Conservation (phyloP, 441 rosid species). For the Corymbia calophylla region DNA sequence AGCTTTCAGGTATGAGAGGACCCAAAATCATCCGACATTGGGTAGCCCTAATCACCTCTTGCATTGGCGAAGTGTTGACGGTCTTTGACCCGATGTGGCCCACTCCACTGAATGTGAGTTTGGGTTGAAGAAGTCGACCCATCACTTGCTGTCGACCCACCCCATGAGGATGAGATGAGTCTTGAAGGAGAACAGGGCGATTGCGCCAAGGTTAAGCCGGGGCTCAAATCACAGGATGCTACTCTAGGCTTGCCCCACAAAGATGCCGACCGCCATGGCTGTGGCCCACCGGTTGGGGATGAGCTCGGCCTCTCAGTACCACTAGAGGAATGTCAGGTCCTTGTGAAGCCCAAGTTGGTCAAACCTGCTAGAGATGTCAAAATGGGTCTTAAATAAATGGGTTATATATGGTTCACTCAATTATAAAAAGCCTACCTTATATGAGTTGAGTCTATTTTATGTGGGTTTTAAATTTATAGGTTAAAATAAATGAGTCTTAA, state of each 20-base stretch:
- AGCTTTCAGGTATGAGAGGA: rapidly evolving
- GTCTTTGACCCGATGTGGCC: slow-evolving; percentile 90
- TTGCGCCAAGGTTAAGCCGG: slow-evolving; percentile 62
- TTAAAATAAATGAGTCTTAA: too few relatives aligned
- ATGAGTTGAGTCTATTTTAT: too few relatives aligned
- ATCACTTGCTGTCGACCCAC: slow-evolving; percentile 91
- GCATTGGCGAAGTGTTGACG: slow-evolving; percentile 59
- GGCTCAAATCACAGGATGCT: slow-evolving; percentile 64
- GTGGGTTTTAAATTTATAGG: too few relatives aligned
- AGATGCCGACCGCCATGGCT: slow-evolving; percentile 75
- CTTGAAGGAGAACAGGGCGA: slow-evolving; percentile 80
- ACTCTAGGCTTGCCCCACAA: neutral
- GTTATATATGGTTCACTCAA: too few relatives aligned
- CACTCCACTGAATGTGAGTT: slow-evolving; percentile 81
- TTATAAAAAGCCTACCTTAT: too few relatives aligned
- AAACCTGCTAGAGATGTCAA: slow-evolving; percentile 25
- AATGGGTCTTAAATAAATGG: too few relatives aligned
- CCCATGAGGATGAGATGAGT: slow-evolving; percentile 86
- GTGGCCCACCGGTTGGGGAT: slow-evolving; percentile 93
- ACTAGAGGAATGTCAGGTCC: slow-evolving; percentile 81
- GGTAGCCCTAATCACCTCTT: slow-evolving; percentile 80
- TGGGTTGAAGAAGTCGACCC: slow-evolving; percentile 90
- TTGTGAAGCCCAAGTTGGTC: slow-evolving; percentile 78
- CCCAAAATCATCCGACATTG: rapidly evolving
- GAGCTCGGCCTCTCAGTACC: slow-evolving; percentile 92